Percentiles rank a stretch among this genome's conserved stretches.
These are phyloP conservation scores for Pichia ethanolica DNA, from an alignment of 805 yeast genomes.

Conservation along the genomic window DNA sequence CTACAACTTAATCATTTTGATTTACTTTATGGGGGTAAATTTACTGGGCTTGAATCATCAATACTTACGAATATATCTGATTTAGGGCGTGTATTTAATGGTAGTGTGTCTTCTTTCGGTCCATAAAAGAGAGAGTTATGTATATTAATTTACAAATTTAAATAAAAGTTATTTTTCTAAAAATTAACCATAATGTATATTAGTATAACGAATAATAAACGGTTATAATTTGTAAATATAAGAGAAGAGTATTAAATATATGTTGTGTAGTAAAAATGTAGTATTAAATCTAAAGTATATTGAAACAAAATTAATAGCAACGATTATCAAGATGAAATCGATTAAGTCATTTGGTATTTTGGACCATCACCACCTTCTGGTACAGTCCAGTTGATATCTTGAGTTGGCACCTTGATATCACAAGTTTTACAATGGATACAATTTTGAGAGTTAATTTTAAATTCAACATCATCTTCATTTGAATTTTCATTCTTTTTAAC, in stretches of 20 bases:
- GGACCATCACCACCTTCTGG: slow-evolving; percentile 99
- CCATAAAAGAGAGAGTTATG: too few relatives aligned
- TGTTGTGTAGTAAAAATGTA: too few relatives aligned
- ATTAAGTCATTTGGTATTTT: slow-evolving; percentile 72
- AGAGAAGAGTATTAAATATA: too few relatives aligned
- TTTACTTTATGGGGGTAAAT: slow-evolving; percentile 20
- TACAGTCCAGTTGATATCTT: slow-evolving; percentile 92
- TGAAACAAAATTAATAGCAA: too few relatives aligned
- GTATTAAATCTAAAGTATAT: too few relatives aligned
- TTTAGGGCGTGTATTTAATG: slow-evolving; percentile 22
- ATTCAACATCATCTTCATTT: slow-evolving; percentile 69
- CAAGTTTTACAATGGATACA: slow-evolving; percentile 98
- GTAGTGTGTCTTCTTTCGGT: slow-evolving; percentile 3
- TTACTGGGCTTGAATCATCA: slow-evolving; percentile 17
- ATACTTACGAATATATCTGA: slow-evolving; percentile 19
- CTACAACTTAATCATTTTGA: slow-evolving; percentile 7
- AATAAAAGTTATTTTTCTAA: too few relatives aligned
- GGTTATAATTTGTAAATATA: too few relatives aligned
- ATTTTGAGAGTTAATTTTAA: slow-evolving; percentile 92
- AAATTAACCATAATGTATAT: too few relatives aligned
- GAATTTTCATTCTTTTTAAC: slow-evolving; percentile 29
- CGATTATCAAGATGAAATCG: too few relatives aligned
- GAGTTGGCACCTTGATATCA: slow-evolving; percentile 93
- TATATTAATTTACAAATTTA: too few relatives aligned
- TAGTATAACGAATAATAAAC: too few relatives aligned